Conservation (phyloP, 2,329 filamentous ascomycete species). For the Atkinsonella texensis region DNA sequence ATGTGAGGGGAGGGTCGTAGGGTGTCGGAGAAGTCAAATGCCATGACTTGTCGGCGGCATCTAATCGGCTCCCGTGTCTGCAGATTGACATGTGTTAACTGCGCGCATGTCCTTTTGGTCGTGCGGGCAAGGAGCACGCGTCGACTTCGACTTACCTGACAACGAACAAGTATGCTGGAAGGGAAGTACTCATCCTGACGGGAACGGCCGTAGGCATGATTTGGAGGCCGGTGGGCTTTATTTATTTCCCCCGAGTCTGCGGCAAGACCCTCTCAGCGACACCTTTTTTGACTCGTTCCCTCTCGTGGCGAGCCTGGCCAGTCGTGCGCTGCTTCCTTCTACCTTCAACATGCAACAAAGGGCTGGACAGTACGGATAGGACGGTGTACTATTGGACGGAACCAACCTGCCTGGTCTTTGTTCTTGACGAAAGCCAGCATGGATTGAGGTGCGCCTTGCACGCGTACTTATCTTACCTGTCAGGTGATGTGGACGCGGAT, state of each 20-base stretch:
- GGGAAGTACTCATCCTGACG: slow-evolving; percentile 9
- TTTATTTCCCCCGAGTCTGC: background rate
- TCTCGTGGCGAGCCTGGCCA: too few relatives aligned
- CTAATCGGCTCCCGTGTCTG: slow-evolving; percentile 85
- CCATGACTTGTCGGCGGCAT: slow-evolving; percentile 92
- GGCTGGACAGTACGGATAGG: background rate
- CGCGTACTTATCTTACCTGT: too few relatives aligned
- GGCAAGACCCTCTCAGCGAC: too few relatives aligned
- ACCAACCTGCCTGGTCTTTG: background rate
- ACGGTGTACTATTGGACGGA: background rate
- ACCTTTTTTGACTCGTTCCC: too few relatives aligned
- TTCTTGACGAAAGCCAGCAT: background rate
- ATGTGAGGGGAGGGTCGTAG: slow-evolving; percentile 91
- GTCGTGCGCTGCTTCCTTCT: background rate
- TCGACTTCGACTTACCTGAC: slow-evolving; percentile 25
- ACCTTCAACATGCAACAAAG: background rate
- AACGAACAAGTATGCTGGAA: slow-evolving; percentile 31
- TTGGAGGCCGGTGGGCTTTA: background rate
- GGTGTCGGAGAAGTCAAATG: slow-evolving; percentile 85
- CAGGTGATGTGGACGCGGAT: background rate
- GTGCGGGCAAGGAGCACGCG: background rate
- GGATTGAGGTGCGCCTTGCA: too few relatives aligned
- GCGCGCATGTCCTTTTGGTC: background rate
- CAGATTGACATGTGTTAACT: background rate
- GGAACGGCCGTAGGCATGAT: background rate